phyloP scores from a whole-genome alignment of 441 rosid species.

The Erodium trifolium region DNA sequence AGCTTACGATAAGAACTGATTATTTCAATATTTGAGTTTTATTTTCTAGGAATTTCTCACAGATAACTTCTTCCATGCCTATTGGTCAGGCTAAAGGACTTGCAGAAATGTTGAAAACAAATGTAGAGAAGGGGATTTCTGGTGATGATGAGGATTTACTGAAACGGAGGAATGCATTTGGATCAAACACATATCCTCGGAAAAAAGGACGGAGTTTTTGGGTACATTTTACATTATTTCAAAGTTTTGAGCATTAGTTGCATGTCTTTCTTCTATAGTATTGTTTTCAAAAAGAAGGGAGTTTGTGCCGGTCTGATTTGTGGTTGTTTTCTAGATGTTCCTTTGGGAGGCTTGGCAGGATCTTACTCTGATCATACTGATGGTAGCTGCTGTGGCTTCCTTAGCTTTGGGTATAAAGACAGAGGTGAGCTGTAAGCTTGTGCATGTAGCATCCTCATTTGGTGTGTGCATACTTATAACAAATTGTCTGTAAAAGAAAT shows the following conservation, averaged over 20 bases:
- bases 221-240: slow-evolving; percentile 36
- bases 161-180: slow-evolving; percentile 62
- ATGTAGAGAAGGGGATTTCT: slow-evolving; percentile 63
- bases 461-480: too few relatives aligned
- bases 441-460: too few relatives aligned
- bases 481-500: too few relatives aligned
- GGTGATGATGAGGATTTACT: slow-evolving; percentile 71
- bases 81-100: slow-evolving; percentile 61
- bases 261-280: background rate
- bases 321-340: slow-evolving; percentile 47
- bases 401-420: slow-evolving; percentile 85
- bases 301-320: slow-evolving; percentile 1
- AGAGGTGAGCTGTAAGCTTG: slow-evolving; percentile 48
- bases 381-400: slow-evolving; percentile 88
- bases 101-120: slow-evolving; percentile 53
- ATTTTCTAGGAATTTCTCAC: background rate
- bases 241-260: slow-evolving; percentile 9
- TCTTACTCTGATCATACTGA: slow-evolving; percentile 84
- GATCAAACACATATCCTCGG: slow-evolving; percentile 91
- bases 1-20: slow-evolving; percentile 21
- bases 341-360: slow-evolving; percentile 99
- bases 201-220: slow-evolving; percentile 92
- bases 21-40: slow-evolving; percentile 9
- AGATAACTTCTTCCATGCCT: slow-evolving; percentile 9
- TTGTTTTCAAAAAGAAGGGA: slow-evolving; percentile 11